A percentile compares a stretch with the other conserved stretches of the same genome.
Evolutionary conservation across 345 rosid genomes (phyloP).

Genomic region (Hibiscus syriacus): DNA sequence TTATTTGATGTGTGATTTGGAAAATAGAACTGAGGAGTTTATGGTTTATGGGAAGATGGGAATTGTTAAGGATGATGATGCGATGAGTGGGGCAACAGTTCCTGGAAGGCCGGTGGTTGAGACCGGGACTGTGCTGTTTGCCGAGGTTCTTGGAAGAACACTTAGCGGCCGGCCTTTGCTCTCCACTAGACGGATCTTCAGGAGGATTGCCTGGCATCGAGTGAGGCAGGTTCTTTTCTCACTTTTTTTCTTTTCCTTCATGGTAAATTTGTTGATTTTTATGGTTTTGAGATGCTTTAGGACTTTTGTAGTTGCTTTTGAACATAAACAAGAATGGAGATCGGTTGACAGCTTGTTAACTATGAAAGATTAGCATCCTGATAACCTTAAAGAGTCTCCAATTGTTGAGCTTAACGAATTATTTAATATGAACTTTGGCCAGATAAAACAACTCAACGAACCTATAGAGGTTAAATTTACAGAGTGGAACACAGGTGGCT

Average conservation of each 20-base stretch:
- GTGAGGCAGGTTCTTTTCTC: conserved; percentile 98
- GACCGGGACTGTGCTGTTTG: conserved; percentile 73
- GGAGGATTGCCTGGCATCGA: conserved; percentile 83
- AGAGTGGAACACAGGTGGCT: conserved; percentile 93
- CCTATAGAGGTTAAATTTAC: conserved; percentile 74
- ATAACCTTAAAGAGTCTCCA: neutral
- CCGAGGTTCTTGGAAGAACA: conserved; percentile 88
- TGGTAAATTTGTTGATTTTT: neutral
- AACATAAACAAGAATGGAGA: neutral
- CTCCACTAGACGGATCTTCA: conserved; percentile 61
- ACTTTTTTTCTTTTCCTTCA: conserved; percentile 6
- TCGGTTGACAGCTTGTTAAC: neutral
- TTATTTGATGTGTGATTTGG: conserved; percentile 57
- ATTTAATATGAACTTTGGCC: conserved; percentile 14
- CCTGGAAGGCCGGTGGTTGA: conserved; percentile 77
- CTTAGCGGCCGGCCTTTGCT: conserved; percentile 87
- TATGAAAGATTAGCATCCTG: neutral
- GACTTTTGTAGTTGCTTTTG: neutral
- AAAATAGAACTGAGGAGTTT: conserved; percentile 44
- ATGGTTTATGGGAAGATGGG: conserved; percentile 76
- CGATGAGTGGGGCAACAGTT: conserved; percentile 27
- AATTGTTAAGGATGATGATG: conserved; percentile 61
- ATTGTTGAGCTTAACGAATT: neutral
- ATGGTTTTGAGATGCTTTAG: neutral
- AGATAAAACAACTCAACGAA: conserved; percentile 77